Percentiles rank a stretch among this genome's conserved stretches.
phyloP scores from a whole-genome alignment of 2,329 filamentous ascomycete genomes.

The Neoascochyta sp. region DNA sequence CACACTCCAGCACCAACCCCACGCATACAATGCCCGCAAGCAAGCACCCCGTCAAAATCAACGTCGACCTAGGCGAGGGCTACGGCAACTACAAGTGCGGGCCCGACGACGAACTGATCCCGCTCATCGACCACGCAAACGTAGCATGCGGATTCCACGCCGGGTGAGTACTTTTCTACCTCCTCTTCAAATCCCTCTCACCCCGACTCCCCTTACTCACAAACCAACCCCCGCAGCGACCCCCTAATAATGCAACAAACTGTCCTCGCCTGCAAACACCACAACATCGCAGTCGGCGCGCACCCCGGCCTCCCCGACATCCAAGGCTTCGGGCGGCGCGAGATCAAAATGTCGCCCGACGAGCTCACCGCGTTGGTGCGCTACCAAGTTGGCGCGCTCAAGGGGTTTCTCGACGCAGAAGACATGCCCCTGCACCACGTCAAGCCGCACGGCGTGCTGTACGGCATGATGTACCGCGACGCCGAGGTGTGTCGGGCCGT shows the following conservation, averaged over 20 bases:
- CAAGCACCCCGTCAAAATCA: slow-evolving; percentile 52
- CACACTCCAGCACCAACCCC: not conserved
- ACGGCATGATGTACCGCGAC: slow-evolving; percentile 55
- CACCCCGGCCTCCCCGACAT: slow-evolving; percentile 64
- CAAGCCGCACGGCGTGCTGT: slow-evolving; percentile 60
- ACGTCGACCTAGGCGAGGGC: slow-evolving; percentile 53
- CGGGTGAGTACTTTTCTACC: slow-evolving; percentile 16
- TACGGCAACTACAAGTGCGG: slow-evolving; percentile 52
- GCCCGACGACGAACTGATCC: slow-evolving; percentile 59
- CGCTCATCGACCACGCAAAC: slow-evolving; percentile 60
- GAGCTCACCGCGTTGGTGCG: slow-evolving; percentile 56
- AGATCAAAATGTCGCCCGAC: slow-evolving; percentile 56
- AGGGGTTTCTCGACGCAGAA: slow-evolving; percentile 57
- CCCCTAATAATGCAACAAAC: slow-evolving; percentile 63
- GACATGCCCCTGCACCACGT: slow-evolving; percentile 57
- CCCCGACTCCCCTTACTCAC: too few species aligned
- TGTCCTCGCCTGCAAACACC: slow-evolving; percentile 55
- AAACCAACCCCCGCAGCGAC: slow-evolving; percentile 43
- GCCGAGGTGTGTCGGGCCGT: slow-evolving; percentile 52
- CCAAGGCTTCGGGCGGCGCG: slow-evolving; percentile 61
- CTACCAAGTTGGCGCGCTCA: slow-evolving; percentile 62
- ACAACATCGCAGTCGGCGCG: slow-evolving; percentile 57
- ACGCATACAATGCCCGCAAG: slow-evolving; percentile 45
- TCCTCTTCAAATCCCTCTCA: too few species aligned
- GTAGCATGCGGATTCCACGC: slow-evolving; percentile 60